Percentiles rank a stretch among this genome's conserved stretches.
phyloP scores from a whole-genome alignment of 495 filamentous ascomycete genomes.

The Collariella sp. region DNA sequence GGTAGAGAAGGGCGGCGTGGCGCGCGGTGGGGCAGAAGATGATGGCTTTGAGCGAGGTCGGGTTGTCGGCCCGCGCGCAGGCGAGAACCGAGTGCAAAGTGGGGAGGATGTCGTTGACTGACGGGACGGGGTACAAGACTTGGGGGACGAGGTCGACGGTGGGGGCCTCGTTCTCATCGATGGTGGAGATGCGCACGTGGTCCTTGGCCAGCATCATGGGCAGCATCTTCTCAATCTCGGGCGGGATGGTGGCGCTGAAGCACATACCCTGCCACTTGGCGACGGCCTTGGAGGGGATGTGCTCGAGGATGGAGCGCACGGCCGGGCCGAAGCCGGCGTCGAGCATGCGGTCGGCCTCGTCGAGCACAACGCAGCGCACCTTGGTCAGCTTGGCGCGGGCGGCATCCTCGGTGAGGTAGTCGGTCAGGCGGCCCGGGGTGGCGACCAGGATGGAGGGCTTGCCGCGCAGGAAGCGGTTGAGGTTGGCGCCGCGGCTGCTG shows the following conservation, averaged over 20 bases:
- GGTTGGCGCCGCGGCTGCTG: conserved; percentile 77
- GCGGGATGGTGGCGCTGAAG: conserved; percentile 84
- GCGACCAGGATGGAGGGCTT: conserved; percentile 78
- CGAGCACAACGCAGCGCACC: conserved; percentile 64
- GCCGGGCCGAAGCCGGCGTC: conserved; percentile 90
- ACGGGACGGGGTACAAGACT: conserved; percentile 62
- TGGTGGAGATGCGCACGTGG: conserved; percentile 78
- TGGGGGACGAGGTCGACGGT: conserved; percentile 72
- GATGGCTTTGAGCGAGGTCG: conserved; percentile 55
- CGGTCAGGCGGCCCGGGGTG: conserved; percentile 82
- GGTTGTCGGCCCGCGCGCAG: conserved; percentile 88
- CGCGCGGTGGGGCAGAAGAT: conserved; percentile 98
- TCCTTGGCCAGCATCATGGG: conserved; percentile 87
- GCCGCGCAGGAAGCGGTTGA: conserved; percentile 60
- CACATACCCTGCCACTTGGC: conserved; percentile 70
- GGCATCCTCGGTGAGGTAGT: conserved; percentile 71
- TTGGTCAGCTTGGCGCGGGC: conserved; percentile 69
- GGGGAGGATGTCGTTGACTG: conserved; percentile 84
- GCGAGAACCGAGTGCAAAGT: conserved; percentile 70
- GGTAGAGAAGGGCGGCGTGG: conserved; percentile 86
- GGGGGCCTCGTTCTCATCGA: conserved; percentile 90
- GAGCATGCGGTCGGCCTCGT: conserved; percentile 94
- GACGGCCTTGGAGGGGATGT: conserved; percentile 51
- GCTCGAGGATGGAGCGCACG: conserved; percentile 71
- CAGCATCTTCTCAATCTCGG: conserved; percentile 89